These are phyloP conservation scores for Boletus rubroflammeus DNA, from an alignment of 768 basidiomycete species.

Conservation along the genomic window DNA sequence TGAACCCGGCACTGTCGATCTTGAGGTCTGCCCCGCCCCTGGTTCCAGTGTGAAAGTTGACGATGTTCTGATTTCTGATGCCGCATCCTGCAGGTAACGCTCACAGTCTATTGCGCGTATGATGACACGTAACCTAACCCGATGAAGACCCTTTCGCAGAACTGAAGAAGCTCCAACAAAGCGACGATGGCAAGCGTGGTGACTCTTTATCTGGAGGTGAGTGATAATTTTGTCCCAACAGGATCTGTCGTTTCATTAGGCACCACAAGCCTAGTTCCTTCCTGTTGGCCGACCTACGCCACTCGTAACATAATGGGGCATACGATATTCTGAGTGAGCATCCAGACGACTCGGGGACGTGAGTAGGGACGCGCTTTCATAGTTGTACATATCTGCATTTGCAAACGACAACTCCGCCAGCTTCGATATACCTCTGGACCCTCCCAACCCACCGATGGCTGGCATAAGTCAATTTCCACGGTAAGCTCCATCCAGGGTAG, in stretches of 20 bases:
- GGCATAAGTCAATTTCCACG: conserved; percentile 7
- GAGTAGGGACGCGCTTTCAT: neutral
- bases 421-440: neutral
- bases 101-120: conserved; percentile 3
- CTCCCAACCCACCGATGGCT: neutral
- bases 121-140: neutral
- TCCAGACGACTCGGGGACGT: neutral
- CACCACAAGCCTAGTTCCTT: neutral
- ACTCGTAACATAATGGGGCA: neutral
- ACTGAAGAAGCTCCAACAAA: neutral
- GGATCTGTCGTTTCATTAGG: neutral
- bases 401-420: neutral
- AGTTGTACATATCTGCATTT: neutral
- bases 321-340: neutral
- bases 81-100: neutral
- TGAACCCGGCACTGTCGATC: neutral
- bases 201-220: neutral
- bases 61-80: neutral
- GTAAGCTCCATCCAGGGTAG: neutral
- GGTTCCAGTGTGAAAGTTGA: neutral
- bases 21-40: neutral
- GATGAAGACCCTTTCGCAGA: neutral
- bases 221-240: neutral
- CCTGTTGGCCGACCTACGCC: neutral
- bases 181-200: neutral